A percentile compares a stretch with the other conserved stretches of the same genome.
Conservation (phyloP, 2,329 filamentous ascomycete genomes). For the Scytalidium sp. region DNA sequence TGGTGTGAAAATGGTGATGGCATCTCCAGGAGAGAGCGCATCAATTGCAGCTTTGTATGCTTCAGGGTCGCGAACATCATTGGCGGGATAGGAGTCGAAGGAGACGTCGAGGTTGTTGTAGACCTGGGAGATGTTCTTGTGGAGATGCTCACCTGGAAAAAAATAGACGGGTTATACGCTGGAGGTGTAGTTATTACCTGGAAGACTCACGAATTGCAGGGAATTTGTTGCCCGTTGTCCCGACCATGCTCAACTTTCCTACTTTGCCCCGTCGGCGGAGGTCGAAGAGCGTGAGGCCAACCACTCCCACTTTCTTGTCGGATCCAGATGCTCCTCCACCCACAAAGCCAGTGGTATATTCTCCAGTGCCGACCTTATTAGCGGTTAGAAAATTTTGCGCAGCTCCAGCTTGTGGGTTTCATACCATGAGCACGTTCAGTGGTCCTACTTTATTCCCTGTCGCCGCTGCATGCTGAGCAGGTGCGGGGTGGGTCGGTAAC, state of each 20-base stretch:
- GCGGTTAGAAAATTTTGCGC: neutral
- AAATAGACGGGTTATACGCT: conserved; percentile 4
- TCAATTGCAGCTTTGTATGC: conserved; percentile 90
- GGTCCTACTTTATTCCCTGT: conserved; percentile 11
- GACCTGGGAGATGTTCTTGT: conserved; percentile 81
- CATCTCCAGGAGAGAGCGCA: conserved; percentile 74
- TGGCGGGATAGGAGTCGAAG: conserved; percentile 78
- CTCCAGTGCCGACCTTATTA: conserved; percentile 76
- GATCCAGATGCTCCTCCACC: conserved; percentile 78
- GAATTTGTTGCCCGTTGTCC: conserved; percentile 84
- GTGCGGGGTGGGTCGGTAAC: conserved; percentile 1
- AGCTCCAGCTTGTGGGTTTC: neutral
- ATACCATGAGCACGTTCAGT: conserved; percentile 30
- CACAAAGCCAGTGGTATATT: conserved; percentile 96
- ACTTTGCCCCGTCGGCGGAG: conserved; percentile 87
- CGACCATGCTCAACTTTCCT: conserved; percentile 81
- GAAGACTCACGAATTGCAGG: conserved; percentile 73
- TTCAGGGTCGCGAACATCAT: conserved; percentile 70
- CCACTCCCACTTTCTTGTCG: conserved; percentile 95
- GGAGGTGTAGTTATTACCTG: neutral
- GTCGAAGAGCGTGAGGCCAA: conserved; percentile 86
- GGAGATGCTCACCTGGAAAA: conserved; percentile 68
- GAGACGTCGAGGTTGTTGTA: conserved; percentile 89
- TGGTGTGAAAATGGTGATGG: conserved; percentile 94
- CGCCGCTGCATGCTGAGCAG: neutral